Base-by-base conservation (phyloP, 352 stramenopile species). In the Globisporangium paddicum region DNA sequence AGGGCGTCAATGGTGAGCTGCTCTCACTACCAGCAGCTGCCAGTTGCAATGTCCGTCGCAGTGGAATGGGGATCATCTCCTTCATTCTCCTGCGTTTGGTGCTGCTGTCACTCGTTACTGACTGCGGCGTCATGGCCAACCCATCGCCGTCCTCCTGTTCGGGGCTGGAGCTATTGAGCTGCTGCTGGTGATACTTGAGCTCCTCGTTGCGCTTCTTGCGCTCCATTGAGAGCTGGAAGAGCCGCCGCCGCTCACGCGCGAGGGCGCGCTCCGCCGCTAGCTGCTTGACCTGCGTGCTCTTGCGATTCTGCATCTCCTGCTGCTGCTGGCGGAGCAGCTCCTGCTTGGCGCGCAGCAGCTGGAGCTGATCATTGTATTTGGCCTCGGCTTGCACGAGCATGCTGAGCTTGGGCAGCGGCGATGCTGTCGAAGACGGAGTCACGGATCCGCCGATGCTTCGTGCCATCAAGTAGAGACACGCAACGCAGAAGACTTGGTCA, bases 291-390 rank as follows among this genome's bases (percentile, higher is more conserved):
- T 86, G 67, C 2, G 67, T 45, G 21, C 54, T 63, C 42, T 80
- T 83, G 6, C 65, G 71, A 9, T 60, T 63, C 34, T 70, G 52
- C 0, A 89, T 68, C 46, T 79, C 68, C 28, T 86, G 51, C 26
- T 71, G 71, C 46, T 82, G 79, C 19, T 72, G 69, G 0, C n/a
- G 62, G 5, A 89, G 73, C 25, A 78, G 35, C 32, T 77, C 66
- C 49, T 82, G 74, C 40, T 84, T 74, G 32, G 63, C 56, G 1
- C 69, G 62, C 11, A 89, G 59, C n/a, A 79, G 26, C 45, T 73
- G 51, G 5, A 89, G 55, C 53, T 89, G 79, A 19, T 75, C 67
- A 23, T 84, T 70, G 41, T 77, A 84, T 58, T 79, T 78, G 25
- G 72, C 75, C 46, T 89, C 74, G 2, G 69, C 76, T 52, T 82